phyloP scores from a whole-genome alignment of 1,284 basidiomycete genomes.

The Dichomitus squalens region DNA sequence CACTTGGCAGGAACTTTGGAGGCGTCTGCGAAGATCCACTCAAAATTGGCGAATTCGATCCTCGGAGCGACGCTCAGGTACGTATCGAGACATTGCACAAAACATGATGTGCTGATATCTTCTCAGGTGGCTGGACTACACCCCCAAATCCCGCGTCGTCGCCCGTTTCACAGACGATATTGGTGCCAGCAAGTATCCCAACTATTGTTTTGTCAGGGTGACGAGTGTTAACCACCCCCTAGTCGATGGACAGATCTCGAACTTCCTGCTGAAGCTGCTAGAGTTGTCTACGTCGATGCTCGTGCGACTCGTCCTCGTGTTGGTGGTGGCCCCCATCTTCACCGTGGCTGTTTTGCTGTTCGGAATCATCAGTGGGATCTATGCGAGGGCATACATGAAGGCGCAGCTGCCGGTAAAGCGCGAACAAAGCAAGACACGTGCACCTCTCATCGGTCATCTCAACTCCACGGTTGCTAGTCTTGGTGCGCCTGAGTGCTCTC shows the following conservation, averaged over 20 bases:
- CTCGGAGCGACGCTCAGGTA: constrained; percentile 54
- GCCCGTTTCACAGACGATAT: constrained; percentile 58
- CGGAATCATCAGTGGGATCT: constrained; percentile 43
- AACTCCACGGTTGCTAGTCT: constrained; percentile 68
- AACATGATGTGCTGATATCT: neutral
- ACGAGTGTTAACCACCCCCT: neutral
- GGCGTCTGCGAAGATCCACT: constrained; percentile 59
- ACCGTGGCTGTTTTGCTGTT: constrained; percentile 41
- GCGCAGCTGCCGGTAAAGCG: constrained; percentile 77
- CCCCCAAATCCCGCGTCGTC: constrained; percentile 55
- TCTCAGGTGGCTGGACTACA: constrained; percentile 49
- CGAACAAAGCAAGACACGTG: constrained; percentile 65
- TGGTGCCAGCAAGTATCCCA: constrained; percentile 30
- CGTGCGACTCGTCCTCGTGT: constrained; percentile 43
- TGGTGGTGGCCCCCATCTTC: constrained; percentile 45
- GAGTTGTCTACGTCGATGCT: constrained; percentile 34
- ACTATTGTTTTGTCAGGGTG: neutral
- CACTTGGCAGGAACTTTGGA: constrained; percentile 42
- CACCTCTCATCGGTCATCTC: constrained; percentile 68
- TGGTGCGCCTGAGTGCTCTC: constrained; percentile 33
- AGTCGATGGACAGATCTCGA: constrained; percentile 32
- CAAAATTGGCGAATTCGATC: constrained; percentile 50
- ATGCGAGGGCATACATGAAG: constrained; percentile 58
- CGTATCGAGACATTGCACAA: constrained; percentile 16
- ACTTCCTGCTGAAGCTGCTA: constrained; percentile 23